phyloP scores from a whole-genome alignment of 2,329 filamentous ascomycete species.

The Trichoderma sp. region DNA sequence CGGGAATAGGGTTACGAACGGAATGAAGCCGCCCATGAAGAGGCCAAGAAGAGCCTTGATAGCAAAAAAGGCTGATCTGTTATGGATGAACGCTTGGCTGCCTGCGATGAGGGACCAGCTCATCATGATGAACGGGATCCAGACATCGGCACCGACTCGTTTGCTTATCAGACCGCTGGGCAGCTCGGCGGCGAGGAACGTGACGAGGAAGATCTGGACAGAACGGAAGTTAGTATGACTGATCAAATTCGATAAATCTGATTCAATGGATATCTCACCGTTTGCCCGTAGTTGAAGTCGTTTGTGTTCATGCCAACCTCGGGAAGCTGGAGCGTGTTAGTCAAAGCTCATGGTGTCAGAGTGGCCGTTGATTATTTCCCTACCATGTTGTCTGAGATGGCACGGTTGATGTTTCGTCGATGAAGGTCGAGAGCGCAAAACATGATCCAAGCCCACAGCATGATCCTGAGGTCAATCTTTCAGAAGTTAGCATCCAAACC shows the following conservation, averaged over 20 bases:
- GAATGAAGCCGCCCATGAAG: slow-evolving; percentile 63
- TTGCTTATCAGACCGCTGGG: slow-evolving; percentile 57
- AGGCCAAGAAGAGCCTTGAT: slow-evolving; percentile 48
- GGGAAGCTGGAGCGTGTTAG: slow-evolving; percentile 47
- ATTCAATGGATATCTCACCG: slow-evolving; percentile 29
- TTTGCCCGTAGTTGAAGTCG: slow-evolving; percentile 53
- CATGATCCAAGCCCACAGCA: slow-evolving; percentile 51
- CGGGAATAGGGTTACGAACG: slow-evolving; percentile 35
- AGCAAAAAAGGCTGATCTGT: slow-evolving; percentile 38
- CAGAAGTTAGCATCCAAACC: background rate
- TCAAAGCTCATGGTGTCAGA: no score
- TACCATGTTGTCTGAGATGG: slow-evolving; percentile 45
- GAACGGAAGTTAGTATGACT: slow-evolving; percentile 30
- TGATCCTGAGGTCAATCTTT: slow-evolving; percentile 42
- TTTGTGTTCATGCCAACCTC: slow-evolving; percentile 40
- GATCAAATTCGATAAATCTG: no score
- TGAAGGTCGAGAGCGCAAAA: slow-evolving; percentile 55
- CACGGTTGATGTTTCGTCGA: slow-evolving; percentile 43
- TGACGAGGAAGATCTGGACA: slow-evolving; percentile 48
- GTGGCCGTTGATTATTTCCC: background rate
- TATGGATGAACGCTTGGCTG: slow-evolving; percentile 39
- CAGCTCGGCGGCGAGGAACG: slow-evolving; percentile 55
- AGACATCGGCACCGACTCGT: slow-evolving; percentile 51
- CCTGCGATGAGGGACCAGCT: slow-evolving; percentile 42
- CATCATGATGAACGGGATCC: slow-evolving; percentile 52